Evolutionary conservation across 257 asterid species (phyloP).

Genomic region (Nemophila menziesii): DNA sequence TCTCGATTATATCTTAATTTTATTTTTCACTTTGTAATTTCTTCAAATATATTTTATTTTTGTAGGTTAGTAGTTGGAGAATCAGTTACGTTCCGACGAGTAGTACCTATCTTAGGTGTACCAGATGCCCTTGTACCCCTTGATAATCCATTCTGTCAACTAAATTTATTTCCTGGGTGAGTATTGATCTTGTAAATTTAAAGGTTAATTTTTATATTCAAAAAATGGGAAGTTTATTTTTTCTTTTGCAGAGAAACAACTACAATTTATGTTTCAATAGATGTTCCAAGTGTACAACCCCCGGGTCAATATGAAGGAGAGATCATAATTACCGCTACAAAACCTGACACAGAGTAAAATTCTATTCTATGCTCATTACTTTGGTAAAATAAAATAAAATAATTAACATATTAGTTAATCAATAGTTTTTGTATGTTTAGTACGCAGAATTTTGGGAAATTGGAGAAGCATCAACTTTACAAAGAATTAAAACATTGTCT

Average conservation of each 20-base stretch:
- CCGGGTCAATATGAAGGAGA: conserved; percentile 98
- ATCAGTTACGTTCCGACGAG: conserved; percentile 68
- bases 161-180: conserved; percentile 85
- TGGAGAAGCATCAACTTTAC: conserved; percentile 57
- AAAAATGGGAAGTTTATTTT: conserved; percentile 6
- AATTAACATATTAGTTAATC: conserved; percentile 16
- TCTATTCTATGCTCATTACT: conserved; percentile 34
- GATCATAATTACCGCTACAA: conserved; percentile 61
- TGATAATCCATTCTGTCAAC: conserved; percentile 51
- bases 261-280: conserved; percentile 73
- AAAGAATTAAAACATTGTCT: conserved; percentile 61
- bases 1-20: conserved; percentile 14
- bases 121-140: conserved; percentile 98
- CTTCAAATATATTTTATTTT: conserved; percentile 9
- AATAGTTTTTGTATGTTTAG: conserved; percentile 42
- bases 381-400: conserved; percentile 19
- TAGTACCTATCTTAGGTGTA: conserved; percentile 81
- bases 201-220: background rate
- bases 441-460: conserved; percentile 41
- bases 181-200: conserved; percentile 25
- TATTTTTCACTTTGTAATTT: conserved; percentile 6
- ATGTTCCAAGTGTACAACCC: conserved; percentile 70
- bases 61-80: conserved; percentile 79
- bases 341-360: conserved; percentile 67
- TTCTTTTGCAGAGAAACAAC: conserved; percentile 66